A percentile compares a stretch with the other conserved stretches of the same genome.
phyloP scores from a whole-genome alignment of 2,329 filamentous ascomycete genomes.

The Epichloe brachyelytri region DNA sequence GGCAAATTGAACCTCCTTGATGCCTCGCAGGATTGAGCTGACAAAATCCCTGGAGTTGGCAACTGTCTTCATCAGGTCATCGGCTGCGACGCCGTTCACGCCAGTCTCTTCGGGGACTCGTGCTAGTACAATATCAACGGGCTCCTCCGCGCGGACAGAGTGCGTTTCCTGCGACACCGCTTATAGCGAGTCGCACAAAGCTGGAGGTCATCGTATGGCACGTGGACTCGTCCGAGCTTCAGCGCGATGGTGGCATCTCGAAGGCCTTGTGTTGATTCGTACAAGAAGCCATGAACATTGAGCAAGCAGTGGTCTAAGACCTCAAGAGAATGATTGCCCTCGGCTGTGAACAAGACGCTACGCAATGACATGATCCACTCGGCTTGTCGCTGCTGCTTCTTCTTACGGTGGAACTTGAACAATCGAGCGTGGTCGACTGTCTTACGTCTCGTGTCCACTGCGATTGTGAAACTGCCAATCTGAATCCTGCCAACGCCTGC shows the following conservation, averaged over 20 bases:
- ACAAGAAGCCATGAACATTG: slow-evolving; percentile 84
- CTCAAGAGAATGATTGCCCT: slow-evolving; percentile 74
- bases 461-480: slow-evolving; percentile 70
- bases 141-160: slow-evolving; percentile 25
- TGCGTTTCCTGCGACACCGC: slow-evolving; percentile 26
- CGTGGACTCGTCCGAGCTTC: slow-evolving; percentile 79
- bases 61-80: slow-evolving; percentile 66
- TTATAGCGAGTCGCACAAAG: slow-evolving; percentile 47
- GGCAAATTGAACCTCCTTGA: slow-evolving; percentile 93
- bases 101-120: slow-evolving; percentile 66
- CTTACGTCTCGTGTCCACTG: slow-evolving; percentile 82
- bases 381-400: slow-evolving; percentile 51
- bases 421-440: slow-evolving; percentile 83
- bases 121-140: slow-evolving; percentile 51
- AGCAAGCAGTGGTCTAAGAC: slow-evolving; percentile 77
- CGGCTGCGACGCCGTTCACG: slow-evolving; percentile 49
- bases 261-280: slow-evolving; percentile 73
- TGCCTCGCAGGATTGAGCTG: slow-evolving; percentile 76
- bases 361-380: slow-evolving; percentile 87
- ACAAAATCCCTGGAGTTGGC: slow-evolving; percentile 89
- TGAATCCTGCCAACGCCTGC: slow-evolving; percentile 75
- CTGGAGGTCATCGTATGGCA: slow-evolving; percentile 79
- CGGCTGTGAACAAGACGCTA: slow-evolving; percentile 78
- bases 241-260: slow-evolving; percentile 81
- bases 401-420: slow-evolving; percentile 52